Conservation (phyloP, 352 stramenopile genomes). For the Phytophthora pistaciae region DNA sequence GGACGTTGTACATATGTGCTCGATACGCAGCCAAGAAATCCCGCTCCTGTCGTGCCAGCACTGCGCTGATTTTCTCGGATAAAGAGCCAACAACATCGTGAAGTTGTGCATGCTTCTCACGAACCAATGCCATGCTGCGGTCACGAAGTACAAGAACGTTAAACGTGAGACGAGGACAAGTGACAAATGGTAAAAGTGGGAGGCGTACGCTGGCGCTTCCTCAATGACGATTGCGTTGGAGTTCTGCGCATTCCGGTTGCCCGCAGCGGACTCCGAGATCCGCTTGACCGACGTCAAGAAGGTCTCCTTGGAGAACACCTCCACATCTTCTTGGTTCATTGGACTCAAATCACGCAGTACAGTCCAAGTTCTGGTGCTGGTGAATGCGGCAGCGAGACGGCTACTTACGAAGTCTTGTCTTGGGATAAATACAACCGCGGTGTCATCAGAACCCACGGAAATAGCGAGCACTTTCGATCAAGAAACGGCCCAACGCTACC, state of each 20-base stretch:
- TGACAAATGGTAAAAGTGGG: too few relatives aligned
- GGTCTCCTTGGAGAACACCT: constrained; percentile 85
- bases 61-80: constrained; percentile 91
- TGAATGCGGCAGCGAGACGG: not conserved
- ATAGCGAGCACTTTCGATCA: constrained; percentile 28
- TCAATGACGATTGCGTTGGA: constrained; percentile 36
- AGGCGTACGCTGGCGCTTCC: constrained; percentile 56
- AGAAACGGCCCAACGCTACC: constrained; percentile 30
- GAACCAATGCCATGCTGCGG: constrained; percentile 80
- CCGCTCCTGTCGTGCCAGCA: constrained; percentile 92
- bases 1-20: constrained; percentile 96
- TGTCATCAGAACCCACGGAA: constrained; percentile 31
- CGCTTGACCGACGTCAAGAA: constrained; percentile 81
- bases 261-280: constrained; percentile 32
- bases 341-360: constrained; percentile 1
- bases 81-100: constrained; percentile 83
- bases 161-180: too few relatives aligned
- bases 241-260: constrained; percentile 12
- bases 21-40: constrained; percentile 94
- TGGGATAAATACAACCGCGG: not conserved
- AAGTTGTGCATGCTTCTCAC: constrained; percentile 84
- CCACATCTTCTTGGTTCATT: constrained; percentile 64
- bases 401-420: constrained; percentile 1
- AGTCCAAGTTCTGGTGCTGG: not conserved
- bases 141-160: not conserved